These are phyloP conservation scores for Mycena olivaceomarginata DNA, from an alignment of 768 basidiomycete genomes.

Conservation along the genomic window DNA sequence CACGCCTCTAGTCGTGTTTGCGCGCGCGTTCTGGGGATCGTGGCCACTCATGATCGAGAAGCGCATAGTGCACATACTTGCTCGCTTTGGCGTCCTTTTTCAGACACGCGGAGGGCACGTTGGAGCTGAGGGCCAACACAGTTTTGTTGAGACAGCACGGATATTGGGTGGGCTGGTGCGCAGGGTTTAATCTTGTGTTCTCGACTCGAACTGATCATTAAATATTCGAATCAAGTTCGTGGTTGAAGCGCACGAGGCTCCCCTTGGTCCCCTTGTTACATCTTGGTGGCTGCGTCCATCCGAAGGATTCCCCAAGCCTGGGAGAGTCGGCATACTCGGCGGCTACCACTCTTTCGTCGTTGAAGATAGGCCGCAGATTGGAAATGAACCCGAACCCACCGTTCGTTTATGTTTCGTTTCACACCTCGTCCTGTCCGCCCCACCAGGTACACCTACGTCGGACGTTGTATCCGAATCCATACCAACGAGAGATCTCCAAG, in stretches of 20 bases:
- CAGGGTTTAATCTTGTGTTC: neutral
- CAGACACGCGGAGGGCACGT: slow-evolving; percentile 1
- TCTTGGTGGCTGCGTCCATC: slow-evolving; percentile 32
- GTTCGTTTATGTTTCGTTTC: slow-evolving; percentile 25
- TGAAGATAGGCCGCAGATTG: neutral
- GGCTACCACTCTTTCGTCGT: slow-evolving; percentile 33
- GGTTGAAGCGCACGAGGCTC: slow-evolving; percentile 29
- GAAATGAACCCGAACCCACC: neutral
- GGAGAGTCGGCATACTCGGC: neutral
- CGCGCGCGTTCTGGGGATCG: slow-evolving; percentile 31
- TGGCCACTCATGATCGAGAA: slow-evolving; percentile 29
- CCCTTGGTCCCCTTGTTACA: slow-evolving; percentile 14
- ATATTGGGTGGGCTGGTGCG: slow-evolving; percentile 29
- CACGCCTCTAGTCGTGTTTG: slow-evolving; percentile 13
- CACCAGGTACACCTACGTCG: neutral
- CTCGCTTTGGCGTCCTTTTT: slow-evolving; percentile 3
- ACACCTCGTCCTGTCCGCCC: slow-evolving; percentile 17
- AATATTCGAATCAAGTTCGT: slow-evolving; percentile 23
- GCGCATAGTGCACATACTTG: slow-evolving; percentile 14
- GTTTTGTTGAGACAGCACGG: slow-evolving; percentile 12
- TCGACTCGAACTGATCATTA: neutral
- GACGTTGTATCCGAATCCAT: slow-evolving; percentile 8
- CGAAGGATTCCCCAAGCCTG: neutral
- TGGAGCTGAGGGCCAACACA: neutral
- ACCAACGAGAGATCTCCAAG: neutral